Base-by-base conservation (phyloP, 345 rosid species). In the Moricandia arvensis region DNA sequence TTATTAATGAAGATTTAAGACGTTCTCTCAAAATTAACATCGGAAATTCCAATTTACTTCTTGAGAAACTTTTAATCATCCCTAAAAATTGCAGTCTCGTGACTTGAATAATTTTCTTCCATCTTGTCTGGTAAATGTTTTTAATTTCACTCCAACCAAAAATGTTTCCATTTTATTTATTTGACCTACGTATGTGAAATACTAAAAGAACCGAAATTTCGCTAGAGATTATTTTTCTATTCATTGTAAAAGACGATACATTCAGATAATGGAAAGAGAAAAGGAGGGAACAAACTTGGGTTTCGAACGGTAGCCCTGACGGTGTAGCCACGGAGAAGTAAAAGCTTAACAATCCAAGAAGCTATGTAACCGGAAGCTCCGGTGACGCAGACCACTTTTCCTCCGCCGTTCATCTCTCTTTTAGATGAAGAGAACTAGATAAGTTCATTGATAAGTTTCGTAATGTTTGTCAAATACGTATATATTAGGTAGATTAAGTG, bases 281-380 rank as follows among this genome's bases (percentile, higher is more conserved):
- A 16, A 63, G 34, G 21, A 49, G 55, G 55, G 54, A 31, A 78
- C 83, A 10, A 54, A 87, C 90, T 53, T 76, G 85, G 84, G 71
- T 83, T 72, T 47, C 85, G 75, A 60, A 85, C 81, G 7, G 88
- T 80, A 63, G 83, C 87, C 27, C 51, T 82, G 61, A 85, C 87
- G 41, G 74, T 80, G 82, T 85, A 85, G 67, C 84, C 85, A 45
- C 76, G 83, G 41, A 29, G 76, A 0, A 87, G 91, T 59, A 87
- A 72, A 30, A 67, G 76, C 80, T 87, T 87, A 16, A 85, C 84
- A 35, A 87, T 64, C 85, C 91, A 82, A 54, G 86, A 84, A 0
- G 86, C 90, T 15, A 85, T 38, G 74, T 55, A 87, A 18, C 90
- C 87, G 5, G 85, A 83, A 51, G 82, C 88, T 73, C 84, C 91